Conservation (phyloP, 2,329 filamentous ascomycete genomes). For the Orbilia ellipsospora region DNA sequence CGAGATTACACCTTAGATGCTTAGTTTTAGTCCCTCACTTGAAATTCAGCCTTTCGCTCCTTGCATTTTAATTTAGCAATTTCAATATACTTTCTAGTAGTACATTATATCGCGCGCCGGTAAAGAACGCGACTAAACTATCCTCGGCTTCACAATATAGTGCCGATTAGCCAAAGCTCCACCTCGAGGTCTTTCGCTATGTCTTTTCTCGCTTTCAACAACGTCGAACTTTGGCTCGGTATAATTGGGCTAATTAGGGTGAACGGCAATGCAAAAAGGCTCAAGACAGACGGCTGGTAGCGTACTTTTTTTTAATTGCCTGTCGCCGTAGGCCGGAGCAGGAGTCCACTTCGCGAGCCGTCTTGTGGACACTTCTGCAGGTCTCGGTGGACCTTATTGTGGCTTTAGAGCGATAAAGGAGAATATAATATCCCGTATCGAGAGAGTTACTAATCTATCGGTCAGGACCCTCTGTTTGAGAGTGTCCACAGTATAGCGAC, state of each 20-base stretch:
- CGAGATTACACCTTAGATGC: no score
- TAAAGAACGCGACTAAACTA: conserved; percentile 4
- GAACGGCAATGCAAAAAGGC: conserved; percentile 16
- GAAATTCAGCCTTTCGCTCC: conserved; percentile 11
- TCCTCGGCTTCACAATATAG: not conserved
- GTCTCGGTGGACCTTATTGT: no score
- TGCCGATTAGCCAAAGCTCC: conserved; percentile 44
- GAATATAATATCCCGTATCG: conserved; percentile 46
- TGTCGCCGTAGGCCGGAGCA: not conserved
- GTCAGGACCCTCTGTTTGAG: conserved; percentile 30
- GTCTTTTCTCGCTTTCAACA: conserved; percentile 17
- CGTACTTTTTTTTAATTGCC: not conserved
- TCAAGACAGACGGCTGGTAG: conserved; percentile 8
- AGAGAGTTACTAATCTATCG: conserved; percentile 33
- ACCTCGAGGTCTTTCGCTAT: conserved; percentile 14
- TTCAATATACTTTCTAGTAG: not conserved
- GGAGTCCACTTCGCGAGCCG: conserved; percentile 11
- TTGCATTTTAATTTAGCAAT: conserved; percentile 14
- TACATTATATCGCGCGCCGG: conserved; percentile 20
- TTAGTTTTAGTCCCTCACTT: conserved; percentile 7
- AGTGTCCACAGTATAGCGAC: not conserved
- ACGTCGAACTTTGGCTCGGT: conserved; percentile 44
- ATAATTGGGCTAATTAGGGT: conserved; percentile 51
- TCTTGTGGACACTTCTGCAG: not conserved
- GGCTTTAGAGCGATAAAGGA: conserved; percentile 1